Evolutionary conservation across 352 stramenopile genomes (phyloP).

Genomic region (Peronospora tabacina): DNA sequence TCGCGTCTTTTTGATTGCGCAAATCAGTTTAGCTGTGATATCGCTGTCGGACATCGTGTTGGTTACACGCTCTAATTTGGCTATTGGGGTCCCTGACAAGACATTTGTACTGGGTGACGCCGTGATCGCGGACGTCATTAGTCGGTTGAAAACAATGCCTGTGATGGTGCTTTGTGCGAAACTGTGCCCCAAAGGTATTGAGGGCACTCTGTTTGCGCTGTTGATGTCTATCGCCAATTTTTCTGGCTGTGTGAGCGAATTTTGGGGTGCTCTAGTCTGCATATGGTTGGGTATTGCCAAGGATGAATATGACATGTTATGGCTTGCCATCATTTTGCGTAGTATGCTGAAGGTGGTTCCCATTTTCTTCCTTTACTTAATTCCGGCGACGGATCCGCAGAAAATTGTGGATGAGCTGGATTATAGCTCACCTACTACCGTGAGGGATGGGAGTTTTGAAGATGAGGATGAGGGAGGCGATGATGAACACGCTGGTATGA

Average conservation of each 20-base stretch:
- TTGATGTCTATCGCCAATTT: conserved; percentile 98
- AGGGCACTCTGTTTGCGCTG: conserved; percentile 94
- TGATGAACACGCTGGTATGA: conserved; percentile 27
- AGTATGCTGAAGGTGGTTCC: conserved; percentile 89
- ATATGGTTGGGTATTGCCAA: conserved; percentile 85
- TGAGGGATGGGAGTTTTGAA: conserved; percentile 8
- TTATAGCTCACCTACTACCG: conserved; percentile 26
- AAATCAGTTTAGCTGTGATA: conserved; percentile 63
- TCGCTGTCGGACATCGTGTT: conserved; percentile 80
- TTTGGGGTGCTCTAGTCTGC: conserved; percentile 89
- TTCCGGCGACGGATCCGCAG: conserved; percentile 65
- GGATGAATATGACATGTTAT: conserved; percentile 89
- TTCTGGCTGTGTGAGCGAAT: conserved; percentile 88
- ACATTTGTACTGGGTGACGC: conserved; percentile 94
- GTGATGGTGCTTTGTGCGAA: conserved; percentile 92
- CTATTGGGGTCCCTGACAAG: conserved; percentile 90
- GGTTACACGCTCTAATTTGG: conserved; percentile 89
- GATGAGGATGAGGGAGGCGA: conserved; percentile 26
- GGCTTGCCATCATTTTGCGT: conserved; percentile 86
- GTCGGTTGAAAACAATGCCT: conserved; percentile 86
- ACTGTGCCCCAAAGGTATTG: conserved; percentile 91
- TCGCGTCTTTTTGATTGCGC: conserved; percentile 87
- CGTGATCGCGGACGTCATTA: conserved; percentile 82
- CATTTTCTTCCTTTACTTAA: conserved; percentile 85
- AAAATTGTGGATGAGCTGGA: conserved; percentile 66